Evolutionary conservation across 2,329 filamentous ascomycete genomes (phyloP).

Genomic region (Ophiostoma sp.): DNA sequence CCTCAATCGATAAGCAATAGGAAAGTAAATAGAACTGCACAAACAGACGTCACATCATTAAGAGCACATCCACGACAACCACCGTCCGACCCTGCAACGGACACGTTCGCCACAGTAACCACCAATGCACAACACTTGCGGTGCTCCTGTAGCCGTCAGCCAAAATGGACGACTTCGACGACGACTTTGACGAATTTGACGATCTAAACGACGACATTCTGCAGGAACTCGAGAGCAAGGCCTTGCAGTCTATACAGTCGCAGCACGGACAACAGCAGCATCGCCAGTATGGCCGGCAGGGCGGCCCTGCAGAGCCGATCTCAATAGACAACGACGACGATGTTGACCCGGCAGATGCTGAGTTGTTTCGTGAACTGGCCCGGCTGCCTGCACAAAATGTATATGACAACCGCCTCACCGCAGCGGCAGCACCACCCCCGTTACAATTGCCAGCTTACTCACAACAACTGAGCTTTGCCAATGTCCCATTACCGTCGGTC

Average conservation of each 20-base stretch:
- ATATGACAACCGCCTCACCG: slow-evolving; percentile 21
- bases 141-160: slow-evolving; percentile 5
- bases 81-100: background rate
- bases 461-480: slow-evolving; percentile 23
- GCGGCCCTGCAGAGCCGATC: background rate
- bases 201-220: slow-evolving; percentile 53
- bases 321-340: slow-evolving; percentile 17
- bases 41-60: background rate
- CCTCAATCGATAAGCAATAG: slow-evolving; percentile 16
- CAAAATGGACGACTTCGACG: slow-evolving; percentile 55
- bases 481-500: slow-evolving; percentile 23
- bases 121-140: slow-evolving; percentile 4
- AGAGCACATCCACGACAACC: background rate
- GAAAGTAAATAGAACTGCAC: slow-evolving; percentile 1
- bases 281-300: slow-evolving; percentile 10
- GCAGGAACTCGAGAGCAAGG: slow-evolving; percentile 56
- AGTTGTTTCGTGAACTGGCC: slow-evolving; percentile 26
- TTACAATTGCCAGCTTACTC: slow-evolving; percentile 25
- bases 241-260: slow-evolving; percentile 35
- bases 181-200: slow-evolving; percentile 61
- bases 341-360: slow-evolving; percentile 24
- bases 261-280: slow-evolving; percentile 20
- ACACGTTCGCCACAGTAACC: background rate
- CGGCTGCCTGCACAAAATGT: slow-evolving; percentile 25
- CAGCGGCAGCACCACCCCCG: slow-evolving; percentile 25